These are phyloP conservation scores for Nothopassalora personata DNA, from an alignment of 2,329 filamentous ascomycete genomes.

Conservation along the genomic window DNA sequence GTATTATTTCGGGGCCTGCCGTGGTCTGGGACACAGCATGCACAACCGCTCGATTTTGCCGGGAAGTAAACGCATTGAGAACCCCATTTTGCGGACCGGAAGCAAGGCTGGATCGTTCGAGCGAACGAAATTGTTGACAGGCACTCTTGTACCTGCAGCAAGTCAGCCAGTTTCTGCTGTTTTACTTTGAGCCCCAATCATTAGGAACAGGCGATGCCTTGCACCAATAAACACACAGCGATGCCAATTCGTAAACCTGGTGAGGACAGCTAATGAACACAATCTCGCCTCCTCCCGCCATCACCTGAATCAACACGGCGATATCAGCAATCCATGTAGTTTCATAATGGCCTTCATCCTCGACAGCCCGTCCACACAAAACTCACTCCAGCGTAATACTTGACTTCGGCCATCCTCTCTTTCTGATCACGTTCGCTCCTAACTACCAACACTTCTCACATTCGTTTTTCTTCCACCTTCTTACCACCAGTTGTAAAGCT, in stretches of 20 bases:
- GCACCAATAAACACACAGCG: slow-evolving; percentile 16
- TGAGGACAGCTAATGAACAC: slow-evolving; percentile 11
- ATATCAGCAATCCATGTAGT: slow-evolving; percentile 17
- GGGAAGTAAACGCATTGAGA: neutral
- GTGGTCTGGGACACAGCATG: neutral
- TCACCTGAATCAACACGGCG: slow-evolving; percentile 12
- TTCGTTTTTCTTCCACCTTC: slow-evolving; percentile 9
- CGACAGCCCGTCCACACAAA: slow-evolving; percentile 8
- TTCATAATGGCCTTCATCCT: slow-evolving; percentile 6
- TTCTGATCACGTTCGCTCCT: slow-evolving; percentile 12
- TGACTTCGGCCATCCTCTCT: slow-evolving; percentile 24
- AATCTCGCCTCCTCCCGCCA: slow-evolving; percentile 17
- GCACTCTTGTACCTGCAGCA: neutral
- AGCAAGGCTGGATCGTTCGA: neutral
- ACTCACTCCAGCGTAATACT: slow-evolving; percentile 12
- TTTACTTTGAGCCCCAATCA: neutral
- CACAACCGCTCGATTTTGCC: neutral
- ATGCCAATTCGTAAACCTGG: slow-evolving; percentile 12
- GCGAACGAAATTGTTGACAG: neutral
- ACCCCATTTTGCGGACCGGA: neutral
- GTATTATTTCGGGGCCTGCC: neutral
- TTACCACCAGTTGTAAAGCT: slow-evolving; percentile 1
- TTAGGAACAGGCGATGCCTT: slow-evolving; percentile 10
- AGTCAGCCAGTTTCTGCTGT: neutral
- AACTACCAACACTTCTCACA: slow-evolving; percentile 4